Evolutionary conservation across 805 yeast species (phyloP), one percentile per base, ranked within the genome.

Genomic region (Candida peoriensis): DNA sequence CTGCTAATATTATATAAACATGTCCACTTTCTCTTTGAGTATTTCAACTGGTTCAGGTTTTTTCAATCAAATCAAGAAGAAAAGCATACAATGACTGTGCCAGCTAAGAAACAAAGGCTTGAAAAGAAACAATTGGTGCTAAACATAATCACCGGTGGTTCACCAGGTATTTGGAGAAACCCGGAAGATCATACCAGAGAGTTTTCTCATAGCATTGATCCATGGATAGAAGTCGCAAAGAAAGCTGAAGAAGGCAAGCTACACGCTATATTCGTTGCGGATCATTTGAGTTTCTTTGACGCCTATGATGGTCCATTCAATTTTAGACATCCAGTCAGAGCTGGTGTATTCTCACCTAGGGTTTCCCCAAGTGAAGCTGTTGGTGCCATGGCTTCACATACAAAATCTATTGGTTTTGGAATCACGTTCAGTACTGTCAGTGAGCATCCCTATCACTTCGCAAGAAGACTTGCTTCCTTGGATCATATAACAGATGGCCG

Each of bases 401-500:
- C 72, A 4, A 43, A 58, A 32, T 58, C 59, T 22, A 36, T 67
- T 17, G 43, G 61, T 4, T 66, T 66, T 40, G 72, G 68, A 8
- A 46, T 66, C 25, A 67, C 72, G 2, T 62, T 63, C 33, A 57
- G 66, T n/a, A 66, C 72, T 5, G 55, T 68, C 19, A 58, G 64
- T 33, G 73, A 67, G 32, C 60, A 58, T 21, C 72, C 72, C 0
- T 61, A 57, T 27, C 63, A 58, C 33, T 56, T 67, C 34, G 64
- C 67, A 8, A 35, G 47, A 26, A 25, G 44, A 8, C 16, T 45
- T 4, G 40, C 43, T 24, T 36, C 72, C 1, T 49, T 66, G 31
- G 73, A 68, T 40, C 67, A 66, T 37, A 54, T 65, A 27, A 57
- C 68, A 4, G 48, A 52, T 13, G 73, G 72, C 6, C 54, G 72